Base-by-base conservation (phyloP, 495 filamentous ascomycete genomes). In the Haplographium delicatum region DNA sequence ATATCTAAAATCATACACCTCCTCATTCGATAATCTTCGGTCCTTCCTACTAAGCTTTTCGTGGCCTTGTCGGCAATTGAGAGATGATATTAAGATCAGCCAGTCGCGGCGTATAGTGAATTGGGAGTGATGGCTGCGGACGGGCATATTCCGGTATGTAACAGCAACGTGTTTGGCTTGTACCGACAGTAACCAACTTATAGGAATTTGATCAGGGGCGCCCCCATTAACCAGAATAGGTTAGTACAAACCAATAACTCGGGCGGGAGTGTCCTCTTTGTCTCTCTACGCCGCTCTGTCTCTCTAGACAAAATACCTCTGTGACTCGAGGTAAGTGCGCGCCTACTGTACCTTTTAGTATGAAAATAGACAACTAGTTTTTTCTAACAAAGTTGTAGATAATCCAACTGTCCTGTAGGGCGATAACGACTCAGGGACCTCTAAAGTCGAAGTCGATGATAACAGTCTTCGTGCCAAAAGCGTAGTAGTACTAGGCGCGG, bases 401-500 rank as follows among this genome's bases (percentile, higher is more conserved):
- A 19, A 53, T 49, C 35, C 20, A 49, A 54, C 49, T 49, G 35
- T 49, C 7, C 25, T 54, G 11, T 19, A 25, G 18, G 51, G 44
- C 11, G 53, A 56, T 22, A 31, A 24, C 26, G 30, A 56, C 19
- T 56, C 24, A 19, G 50, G 46, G 50, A 30, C 24, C 37, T 54
- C 44, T 24, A 27, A 54, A 48, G 51, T 40, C 31, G n/a, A 56
- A 47, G 27, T 35, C 16, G 23, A 54, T 54, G 20, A 50, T 25
- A 18, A 19, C 40, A 35, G 28, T 40, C 19, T 45, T 56, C 24
- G 22, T 39, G 38, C 25, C 26, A 25, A 44, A 44, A 45, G 30
- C 26, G 10, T n/a, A 54, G 26, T 31, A 24, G 44, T 27, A 34
- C 26, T 15, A 48, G 44, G 26, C 18, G 24, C 5, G 7, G 46